A percentile compares a stretch with the other conserved stretches of the same genome.
phyloP scores from a whole-genome alignment of 805 yeast genomes.

The Candida multigemmis region DNA sequence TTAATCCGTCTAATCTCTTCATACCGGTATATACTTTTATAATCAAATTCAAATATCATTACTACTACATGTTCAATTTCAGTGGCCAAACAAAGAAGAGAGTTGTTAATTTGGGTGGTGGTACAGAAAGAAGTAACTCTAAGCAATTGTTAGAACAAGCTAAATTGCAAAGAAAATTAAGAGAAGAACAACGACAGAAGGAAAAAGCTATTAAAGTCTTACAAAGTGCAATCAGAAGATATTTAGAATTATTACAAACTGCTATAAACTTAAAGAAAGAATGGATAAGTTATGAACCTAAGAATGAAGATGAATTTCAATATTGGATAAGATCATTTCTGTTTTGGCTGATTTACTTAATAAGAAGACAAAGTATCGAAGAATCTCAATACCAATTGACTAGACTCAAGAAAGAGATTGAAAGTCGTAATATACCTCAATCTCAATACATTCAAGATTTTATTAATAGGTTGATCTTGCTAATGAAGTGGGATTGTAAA shows the following conservation, averaged over 20 bases:
- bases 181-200: slow-evolving; percentile 48
- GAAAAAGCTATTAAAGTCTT: slow-evolving; percentile 41
- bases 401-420: too few species aligned
- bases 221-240: slow-evolving; percentile 40
- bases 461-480: too few species aligned
- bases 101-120: slow-evolving; percentile 55
- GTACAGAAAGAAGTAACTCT: slow-evolving; percentile 27
- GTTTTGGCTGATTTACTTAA: slow-evolving; percentile 9
- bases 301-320: slow-evolving; percentile 6
- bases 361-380: slow-evolving; percentile 3
- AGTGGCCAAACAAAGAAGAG: slow-evolving; percentile 57
- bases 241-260: slow-evolving; percentile 17
- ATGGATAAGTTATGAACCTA: slow-evolving; percentile 7
- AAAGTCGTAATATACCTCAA: too few species aligned
- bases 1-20: too few species aligned
- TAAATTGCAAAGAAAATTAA: slow-evolving; percentile 51
- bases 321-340: slow-evolving; percentile 13
- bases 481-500: too few species aligned
- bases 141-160: slow-evolving; percentile 63
- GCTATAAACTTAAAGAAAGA: slow-evolving; percentile 8
- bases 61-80: slow-evolving; percentile 45
- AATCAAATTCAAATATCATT: too few species aligned
- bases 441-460: too few species aligned
- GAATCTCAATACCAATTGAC: too few species aligned
- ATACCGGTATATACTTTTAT: too few species aligned